Base-by-base conservation (phyloP, 495 filamentous ascomycete species). In the Hypoxylon cercidicola region DNA sequence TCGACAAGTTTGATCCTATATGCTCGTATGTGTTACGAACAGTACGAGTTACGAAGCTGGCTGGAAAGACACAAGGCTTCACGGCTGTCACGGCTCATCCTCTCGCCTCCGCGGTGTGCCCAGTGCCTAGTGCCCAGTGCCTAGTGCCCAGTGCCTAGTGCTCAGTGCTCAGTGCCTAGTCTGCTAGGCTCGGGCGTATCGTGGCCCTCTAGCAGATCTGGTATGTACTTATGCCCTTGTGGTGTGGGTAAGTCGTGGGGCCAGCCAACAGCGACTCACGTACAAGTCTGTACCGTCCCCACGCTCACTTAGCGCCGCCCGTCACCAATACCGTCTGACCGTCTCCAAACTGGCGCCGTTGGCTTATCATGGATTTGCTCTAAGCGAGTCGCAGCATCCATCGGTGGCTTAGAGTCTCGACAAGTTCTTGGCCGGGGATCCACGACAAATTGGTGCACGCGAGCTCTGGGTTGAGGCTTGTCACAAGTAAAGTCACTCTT, bases 301-400 rank as follows among this genome's bases (percentile, higher is more conserved):
- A 66, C 63, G 57, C 46, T 47, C 32, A 49, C 20, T 50, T 67
- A 67, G 64, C 47, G 52, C 57, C 59, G 25, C 48, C 64, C 64
- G 53, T 59, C 58, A 62, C 59, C 35, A 63, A 59, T 63, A 59
- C 54, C 3, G 51, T 5, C 11, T 40, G 60, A 59, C 54, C 3
- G 51, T 5, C 11, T 40, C 20, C 30, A 35, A 44, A 35, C 20
- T 60, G 13, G 62, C 37, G 62, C 49, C 43, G 62, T 63, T 63
- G 54, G 64, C 37, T 50, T 55, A 54, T 41, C 30, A 45, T 19
- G 35, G 53, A 53, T 53, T 55, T 32, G 53, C 45, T 68, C 1
- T 32, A 68, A 60, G 64, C 64, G 64, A 68, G 59, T 49, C 41
- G 45, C 20, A 45, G 52, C 20, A 52, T 16, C 28, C 20, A 52